These are phyloP conservation scores for Alternaria triticina DNA, from an alignment of 2,329 filamentous ascomycete species.

Conservation along the genomic window DNA sequence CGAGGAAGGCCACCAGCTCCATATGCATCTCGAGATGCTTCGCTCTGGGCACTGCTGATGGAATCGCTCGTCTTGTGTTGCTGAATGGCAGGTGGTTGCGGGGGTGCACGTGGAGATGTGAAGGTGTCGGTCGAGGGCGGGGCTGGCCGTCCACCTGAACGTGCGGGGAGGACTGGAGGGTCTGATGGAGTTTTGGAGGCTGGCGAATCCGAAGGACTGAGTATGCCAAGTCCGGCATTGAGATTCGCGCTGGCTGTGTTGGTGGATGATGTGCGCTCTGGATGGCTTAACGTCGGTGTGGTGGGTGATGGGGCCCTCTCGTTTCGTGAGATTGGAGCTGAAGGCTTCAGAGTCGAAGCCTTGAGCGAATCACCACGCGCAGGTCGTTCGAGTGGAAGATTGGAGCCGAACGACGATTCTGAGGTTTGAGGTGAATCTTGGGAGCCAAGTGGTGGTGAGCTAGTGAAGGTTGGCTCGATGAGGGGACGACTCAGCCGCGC, in stretches of 20 bases:
- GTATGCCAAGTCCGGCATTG: conserved; percentile 52
- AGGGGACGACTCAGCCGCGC: conserved; percentile 41
- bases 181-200: conserved; percentile 51
- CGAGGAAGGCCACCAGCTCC: conserved; percentile 47
- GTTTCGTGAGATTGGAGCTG: conserved; percentile 61
- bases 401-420: conserved; percentile 48
- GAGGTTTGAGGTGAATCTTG: conserved; percentile 45
- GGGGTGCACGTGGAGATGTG: conserved; percentile 54
- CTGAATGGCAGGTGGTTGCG: conserved; percentile 50
- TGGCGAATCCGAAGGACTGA: conserved; percentile 52
- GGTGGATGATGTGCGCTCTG: conserved; percentile 50
- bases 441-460: conserved; percentile 48
- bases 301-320: conserved; percentile 60
- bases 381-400: conserved; percentile 54
- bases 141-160: conserved; percentile 55
- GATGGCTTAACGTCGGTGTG: conserved; percentile 48
- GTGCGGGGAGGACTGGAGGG: conserved; percentile 53
- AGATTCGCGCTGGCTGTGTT: conserved; percentile 36
- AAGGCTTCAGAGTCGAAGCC: conserved; percentile 50
- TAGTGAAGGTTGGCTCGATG: conserved; percentile 44
- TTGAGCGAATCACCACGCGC: conserved; percentile 67
- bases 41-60: conserved; percentile 53
- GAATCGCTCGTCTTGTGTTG: conserved; percentile 53
- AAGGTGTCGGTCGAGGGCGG: conserved; percentile 50
- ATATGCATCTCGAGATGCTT: conserved; percentile 38